These are phyloP conservation scores for Apophysomyces trapeziformis DNA, from an alignment of 371 early-diverging fungal genomes.

Conservation along the genomic window DNA sequence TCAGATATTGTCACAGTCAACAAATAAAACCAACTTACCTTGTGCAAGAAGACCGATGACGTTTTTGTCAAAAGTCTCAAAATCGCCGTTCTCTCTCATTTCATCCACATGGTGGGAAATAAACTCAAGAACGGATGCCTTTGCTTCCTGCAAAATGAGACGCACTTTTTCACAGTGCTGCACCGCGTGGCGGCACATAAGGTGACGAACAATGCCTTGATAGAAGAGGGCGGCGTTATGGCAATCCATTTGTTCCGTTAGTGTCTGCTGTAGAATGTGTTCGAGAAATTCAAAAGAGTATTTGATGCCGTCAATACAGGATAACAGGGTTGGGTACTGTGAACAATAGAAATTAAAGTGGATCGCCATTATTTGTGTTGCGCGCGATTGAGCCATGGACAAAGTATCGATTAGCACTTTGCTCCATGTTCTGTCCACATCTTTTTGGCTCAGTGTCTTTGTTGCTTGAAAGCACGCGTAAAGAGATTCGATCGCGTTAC, in stretches of 20 bases:
- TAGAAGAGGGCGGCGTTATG: conserved; percentile 39
- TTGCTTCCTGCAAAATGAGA: conserved; percentile 38
- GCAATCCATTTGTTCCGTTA: conserved; percentile 40
- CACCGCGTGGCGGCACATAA: conserved; percentile 47
- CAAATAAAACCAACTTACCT: conserved; percentile 21
- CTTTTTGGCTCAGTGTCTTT: conserved; percentile 21
- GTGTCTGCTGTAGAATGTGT: conserved; percentile 31
- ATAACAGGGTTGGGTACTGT: conserved; percentile 42
- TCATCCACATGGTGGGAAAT: conserved; percentile 26
- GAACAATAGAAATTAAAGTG: conserved; percentile 42
- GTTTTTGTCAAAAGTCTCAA: conserved; percentile 31
- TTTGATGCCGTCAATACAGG: conserved; percentile 49
- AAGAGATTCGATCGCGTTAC: conserved; percentile 38
- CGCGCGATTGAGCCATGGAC: conserved; percentile 27
- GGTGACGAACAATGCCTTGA: conserved; percentile 43
- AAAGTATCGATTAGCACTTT: conserved; percentile 30
- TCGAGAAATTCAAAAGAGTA: conserved; percentile 45
- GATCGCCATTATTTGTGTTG: conserved; percentile 33
- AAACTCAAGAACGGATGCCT: conserved; percentile 31
- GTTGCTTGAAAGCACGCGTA: conserved; percentile 34
- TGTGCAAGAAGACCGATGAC: conserved; percentile 30
- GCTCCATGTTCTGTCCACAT: conserved; percentile 29
- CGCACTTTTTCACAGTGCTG: conserved; percentile 34
- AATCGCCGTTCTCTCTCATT: conserved; percentile 24
- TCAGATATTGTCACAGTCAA: background rate